Evolutionary conservation across 225 moss, liverwort and hornwort genomes (phyloP).

Genomic region (Anthoceros angustus): DNA sequence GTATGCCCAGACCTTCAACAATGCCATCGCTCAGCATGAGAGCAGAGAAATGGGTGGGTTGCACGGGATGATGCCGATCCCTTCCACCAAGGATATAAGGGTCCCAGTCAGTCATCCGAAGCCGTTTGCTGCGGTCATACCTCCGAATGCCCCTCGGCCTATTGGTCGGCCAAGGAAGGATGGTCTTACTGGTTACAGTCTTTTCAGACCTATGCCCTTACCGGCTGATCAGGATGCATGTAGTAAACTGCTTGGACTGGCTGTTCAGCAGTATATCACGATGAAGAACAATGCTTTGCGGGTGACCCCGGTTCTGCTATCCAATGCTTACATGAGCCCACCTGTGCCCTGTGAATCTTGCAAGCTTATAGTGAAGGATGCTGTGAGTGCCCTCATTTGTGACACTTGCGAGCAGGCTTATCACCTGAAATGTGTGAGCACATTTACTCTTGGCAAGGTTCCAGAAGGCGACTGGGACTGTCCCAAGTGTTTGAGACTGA

Average conservation of each 20-base stretch:
- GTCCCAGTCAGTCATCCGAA: neutral
- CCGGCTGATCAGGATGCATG: constrained; percentile 14
- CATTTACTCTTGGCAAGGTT: constrained; percentile 23
- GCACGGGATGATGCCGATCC: neutral
- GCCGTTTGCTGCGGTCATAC: neutral
- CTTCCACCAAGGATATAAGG: neutral
- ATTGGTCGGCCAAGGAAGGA: constrained; percentile 2
- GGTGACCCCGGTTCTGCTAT: constrained; percentile 23
- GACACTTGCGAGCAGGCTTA: constrained; percentile 68
- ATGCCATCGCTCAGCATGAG: neutral
- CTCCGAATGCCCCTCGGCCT: neutral
- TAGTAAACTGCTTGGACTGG: constrained; percentile 54
- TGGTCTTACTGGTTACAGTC: neutral
- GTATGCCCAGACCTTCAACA: constrained; percentile 3
- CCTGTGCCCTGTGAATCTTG: constrained; percentile 54
- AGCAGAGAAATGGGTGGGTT: neutral
- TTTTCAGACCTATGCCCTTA: neutral
- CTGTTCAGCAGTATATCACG: constrained; percentile 50
- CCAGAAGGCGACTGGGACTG: constrained; percentile 81
- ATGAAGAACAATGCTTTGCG: constrained; percentile 31
- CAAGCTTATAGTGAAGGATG: constrained; percentile 41
- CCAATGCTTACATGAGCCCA: constrained; percentile 40
- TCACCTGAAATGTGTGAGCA: constrained; percentile 61
- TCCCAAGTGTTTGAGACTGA: constrained; percentile 38
- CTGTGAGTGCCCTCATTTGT: constrained; percentile 50